These are phyloP conservation scores for Trichoderma sp. DNA, from an alignment of 2,329 filamentous ascomycete species.

Conservation along the genomic window DNA sequence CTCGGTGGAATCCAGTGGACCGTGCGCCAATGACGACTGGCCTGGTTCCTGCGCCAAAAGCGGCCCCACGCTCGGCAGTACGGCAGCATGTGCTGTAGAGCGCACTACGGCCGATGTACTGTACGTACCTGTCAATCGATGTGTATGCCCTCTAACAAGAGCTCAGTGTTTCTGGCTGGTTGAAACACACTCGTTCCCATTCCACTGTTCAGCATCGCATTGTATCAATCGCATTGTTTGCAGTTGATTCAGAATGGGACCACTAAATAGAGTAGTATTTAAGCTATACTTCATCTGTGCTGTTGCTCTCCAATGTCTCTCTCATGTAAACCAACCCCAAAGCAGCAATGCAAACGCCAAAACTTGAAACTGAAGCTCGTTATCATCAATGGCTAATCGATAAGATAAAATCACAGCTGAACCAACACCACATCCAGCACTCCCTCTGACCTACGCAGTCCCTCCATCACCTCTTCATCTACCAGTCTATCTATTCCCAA, in stretches of 20 bases:
- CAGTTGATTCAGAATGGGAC: background rate
- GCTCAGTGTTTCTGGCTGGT: background rate
- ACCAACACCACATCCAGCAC: slow-evolving; percentile 56
- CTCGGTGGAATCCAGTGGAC: background rate
- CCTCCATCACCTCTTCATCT: slow-evolving; percentile 51
- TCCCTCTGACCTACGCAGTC: slow-evolving; percentile 48
- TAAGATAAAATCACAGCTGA: slow-evolving; percentile 32
- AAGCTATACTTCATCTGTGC: background rate
- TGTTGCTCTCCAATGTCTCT: background rate
- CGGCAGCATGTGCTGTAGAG: background rate
- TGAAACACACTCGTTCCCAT: background rate
- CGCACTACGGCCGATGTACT: background rate
- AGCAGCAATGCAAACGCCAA: background rate
- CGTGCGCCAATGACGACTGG: slow-evolving; percentile 9
- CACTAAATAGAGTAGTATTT: background rate
- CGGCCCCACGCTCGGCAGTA: slow-evolving; percentile 8
- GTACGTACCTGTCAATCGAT: background rate
- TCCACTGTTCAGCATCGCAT: background rate
- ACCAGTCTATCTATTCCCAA: slow-evolving; percentile 68
- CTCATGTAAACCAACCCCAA: background rate
- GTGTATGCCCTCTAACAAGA: background rate
- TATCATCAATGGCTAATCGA: background rate
- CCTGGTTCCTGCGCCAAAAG: slow-evolving; percentile 14
- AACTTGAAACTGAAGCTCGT: too few relatives aligned
- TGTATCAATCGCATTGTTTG: background rate